Base-by-base conservation (phyloP, 345 rosid species). In the Linum usitatissimum region DNA sequence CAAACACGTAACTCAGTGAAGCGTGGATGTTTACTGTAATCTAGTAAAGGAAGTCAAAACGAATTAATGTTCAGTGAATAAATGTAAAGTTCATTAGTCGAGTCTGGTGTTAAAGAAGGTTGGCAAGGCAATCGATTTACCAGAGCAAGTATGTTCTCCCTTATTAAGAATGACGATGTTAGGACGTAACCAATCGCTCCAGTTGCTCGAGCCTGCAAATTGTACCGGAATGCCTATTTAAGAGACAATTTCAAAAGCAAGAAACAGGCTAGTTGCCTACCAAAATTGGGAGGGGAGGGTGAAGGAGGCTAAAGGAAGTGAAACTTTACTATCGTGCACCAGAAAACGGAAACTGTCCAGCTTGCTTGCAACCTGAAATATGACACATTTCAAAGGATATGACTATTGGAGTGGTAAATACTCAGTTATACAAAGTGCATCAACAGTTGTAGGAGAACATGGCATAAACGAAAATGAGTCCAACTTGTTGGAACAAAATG, bases 11-110 rank as follows among this genome's bases (percentile, higher is more conserved):
- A 1, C 86, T 68, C 70, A 87, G 85, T 39, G 95, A 81, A 51
- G 98, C 91, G 60, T 92, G 93, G 59, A 92, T 86, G 76, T 85
- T 89, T 76, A 87, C 70, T 38, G 96, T 92, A 78, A 92, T 92
- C 98, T 92, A 75, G 3, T 45, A 45, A 23, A 10, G 70, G 61
- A 76, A 55, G 54, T 21, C 51, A 45, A 12, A 39, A 57, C 38
- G 38, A 34, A 34, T 34, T 7, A 34, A 7, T 34, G 5, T 34
- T 34, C 0, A 71, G 66, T 38, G 6, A 51, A 64, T 23, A 19
- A 57, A 28, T 21, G 14, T 9, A 59, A 6, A 53, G 20, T 20
- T 34, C 8, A 34, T 4, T 42, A 60, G 28, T 55, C 28, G 39
- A 60, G 66, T 45, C 60, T 31, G 60, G 40, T 12, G 28, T 9